Evolutionary conservation across 129 eudicot genomes (phyloP).

Genomic region (Pseudognaphalium luteoalbum): DNA sequence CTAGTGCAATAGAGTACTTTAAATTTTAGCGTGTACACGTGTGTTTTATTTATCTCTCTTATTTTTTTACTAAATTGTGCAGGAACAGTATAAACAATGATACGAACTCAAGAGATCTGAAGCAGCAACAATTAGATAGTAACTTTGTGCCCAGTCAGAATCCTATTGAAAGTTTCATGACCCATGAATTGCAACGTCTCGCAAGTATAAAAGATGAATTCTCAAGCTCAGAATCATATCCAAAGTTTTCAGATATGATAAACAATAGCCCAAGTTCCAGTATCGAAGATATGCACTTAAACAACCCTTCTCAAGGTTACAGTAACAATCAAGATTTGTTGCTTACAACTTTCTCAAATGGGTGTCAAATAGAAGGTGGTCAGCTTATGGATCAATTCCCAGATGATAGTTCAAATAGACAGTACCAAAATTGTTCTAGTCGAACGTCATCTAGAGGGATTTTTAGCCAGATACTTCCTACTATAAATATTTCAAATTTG

Average conservation of each 20-base stretch:
- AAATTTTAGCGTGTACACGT: background rate
- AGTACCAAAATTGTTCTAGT: slow-evolving; percentile 28
- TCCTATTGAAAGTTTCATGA: slow-evolving; percentile 16
- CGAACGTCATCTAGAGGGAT: slow-evolving; percentile 32
- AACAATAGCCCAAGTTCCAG: slow-evolving; percentile 51
- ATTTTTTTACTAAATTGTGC: slow-evolving; percentile 11
- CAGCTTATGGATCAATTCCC: slow-evolving; percentile 39
- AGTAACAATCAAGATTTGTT: slow-evolving; percentile 46
- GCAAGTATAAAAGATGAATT: slow-evolving; percentile 55
- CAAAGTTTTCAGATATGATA: slow-evolving; percentile 52
- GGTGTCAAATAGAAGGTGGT: slow-evolving; percentile 42
- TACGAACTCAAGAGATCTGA: slow-evolving; percentile 34
- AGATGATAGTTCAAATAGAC: slow-evolving; percentile 28
- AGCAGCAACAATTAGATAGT: background rate
- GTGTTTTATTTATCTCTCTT: background rate
- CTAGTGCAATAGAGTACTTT: background rate
- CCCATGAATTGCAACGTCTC: slow-evolving; percentile 39
- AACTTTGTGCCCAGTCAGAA: background rate
- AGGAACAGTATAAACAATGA: slow-evolving; percentile 30
- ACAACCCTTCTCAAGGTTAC: slow-evolving; percentile 25
- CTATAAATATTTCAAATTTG: slow-evolving; percentile 55
- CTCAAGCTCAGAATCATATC: slow-evolving; percentile 39
- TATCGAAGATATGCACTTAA: slow-evolving; percentile 41
- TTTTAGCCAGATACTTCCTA: slow-evolving; percentile 72
- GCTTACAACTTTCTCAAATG: slow-evolving; percentile 53